Evolutionary conservation across 352 stramenopile species (phyloP), one percentile per base, ranked within the genome.

Genomic region (Globisporangium carolinianum): DNA sequence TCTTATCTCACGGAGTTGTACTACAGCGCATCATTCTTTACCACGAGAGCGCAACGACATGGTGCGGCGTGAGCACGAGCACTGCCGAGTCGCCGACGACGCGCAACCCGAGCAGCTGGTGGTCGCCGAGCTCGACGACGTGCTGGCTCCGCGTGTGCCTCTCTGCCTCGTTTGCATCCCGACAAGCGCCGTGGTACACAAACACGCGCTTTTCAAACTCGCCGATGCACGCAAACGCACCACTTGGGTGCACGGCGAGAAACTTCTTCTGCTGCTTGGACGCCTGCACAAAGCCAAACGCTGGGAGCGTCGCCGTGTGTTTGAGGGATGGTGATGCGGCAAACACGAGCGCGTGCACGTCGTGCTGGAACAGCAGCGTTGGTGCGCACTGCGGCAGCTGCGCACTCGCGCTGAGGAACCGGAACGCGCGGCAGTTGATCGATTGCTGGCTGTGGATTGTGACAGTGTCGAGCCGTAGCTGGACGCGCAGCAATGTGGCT

Each of bases 201-300:
- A 87, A 92, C 41, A 92, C 54, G 7, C 80, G 85, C 42, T 82
- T 77, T 51, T 91, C 75, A 58, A 91, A 89, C 57, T 94, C 85
- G 52, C 75, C 80, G 17, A 93, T 86, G 50, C 68, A 78, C 17
- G 85, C 81, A n/a, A 94, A 74, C 36, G 68, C 67, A 2, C 67
- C 77, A 0, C 57, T 60, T 6, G 75, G 62, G 14, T 88, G 71
- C 47, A 84, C 81, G 12, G 70, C 75, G 71, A 91, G 69, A 56
- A 87, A 91, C 72, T 92, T 94, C 57, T 92, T 92, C 57, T 92
- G 79, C 54, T 91, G 79, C 67, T 94, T 94, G 47, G 85, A 94
- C 12, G 85, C 85, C 61, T 94, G 85, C 3, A 94, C 85, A 42
- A 90, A 94, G 2, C 82, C 85, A 49, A 94, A 92, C 0, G 85